Evolutionary conservation across 2,329 filamentous ascomycete genomes (phyloP), one percentile per base, ranked within the genome.

Genomic region (Juglanconis juglandina): DNA sequence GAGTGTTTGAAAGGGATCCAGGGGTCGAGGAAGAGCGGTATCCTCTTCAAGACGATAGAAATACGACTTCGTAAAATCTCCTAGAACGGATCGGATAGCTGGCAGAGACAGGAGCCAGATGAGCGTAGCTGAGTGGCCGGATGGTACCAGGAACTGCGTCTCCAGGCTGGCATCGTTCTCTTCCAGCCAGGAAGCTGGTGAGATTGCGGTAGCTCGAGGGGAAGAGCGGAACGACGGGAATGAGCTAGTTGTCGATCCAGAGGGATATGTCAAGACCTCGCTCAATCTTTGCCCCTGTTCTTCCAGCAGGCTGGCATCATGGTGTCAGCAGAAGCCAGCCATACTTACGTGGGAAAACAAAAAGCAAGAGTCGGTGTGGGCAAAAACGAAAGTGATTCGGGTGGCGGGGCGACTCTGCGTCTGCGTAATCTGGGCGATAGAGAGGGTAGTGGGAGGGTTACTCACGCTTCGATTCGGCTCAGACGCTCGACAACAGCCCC

Each of bases 401-500:
- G 44, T 39, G 49, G 35, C 24, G 14, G 14, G 66, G 32, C 65
- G 67, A 47, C 64, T 63, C 34, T 66, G 66, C 14, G 64, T 69
- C 35, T 69, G 66, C 7, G 61, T 63, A 33, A 61, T 63, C 51
- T 48, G 41, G 71, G 66, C 35, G 71, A 64, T 41, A 34, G 3
- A 2, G 8, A 41, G 44, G 14, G 44, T 47, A 4, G 44, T 17
- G 4, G 5, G 9, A 47, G 14, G 44, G 1, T 32, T 13, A 63
- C 61, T 57, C 13, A 60, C 61, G 70, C 67, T 61, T 77, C 74
- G 66, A 77, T 77, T 47, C 73, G 68, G 47, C 68, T 69, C 34
- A 77, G 70, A 56, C 74, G 70, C 57, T 76, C 75, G 49, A 69
- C 69, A 32, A 77, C 68, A 17, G 69, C 70, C 54, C 70, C 69